Evolutionary conservation across 2,329 filamentous ascomycete genomes (phyloP).

Genomic region (Talaromyces funiculosus): DNA sequence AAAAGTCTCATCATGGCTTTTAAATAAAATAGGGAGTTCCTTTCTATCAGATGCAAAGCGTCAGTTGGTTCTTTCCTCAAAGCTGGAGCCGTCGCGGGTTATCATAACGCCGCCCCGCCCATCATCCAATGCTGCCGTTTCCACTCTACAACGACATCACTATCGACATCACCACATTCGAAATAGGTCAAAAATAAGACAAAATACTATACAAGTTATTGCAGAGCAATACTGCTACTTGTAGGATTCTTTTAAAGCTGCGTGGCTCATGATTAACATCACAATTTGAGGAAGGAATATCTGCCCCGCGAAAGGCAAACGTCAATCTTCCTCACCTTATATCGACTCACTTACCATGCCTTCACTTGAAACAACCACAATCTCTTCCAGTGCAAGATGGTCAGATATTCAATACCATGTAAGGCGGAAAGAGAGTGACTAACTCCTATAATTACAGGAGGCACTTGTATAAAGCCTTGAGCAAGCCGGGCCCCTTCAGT

Average conservation of each 20-base stretch:
- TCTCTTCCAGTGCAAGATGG: constrained; percentile 21
- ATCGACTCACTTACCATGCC: constrained; percentile 7
- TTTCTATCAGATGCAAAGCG: neutral
- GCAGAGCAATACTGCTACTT: neutral
- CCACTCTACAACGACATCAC: constrained; percentile 1
- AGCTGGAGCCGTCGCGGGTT: constrained; percentile 24
- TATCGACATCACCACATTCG: neutral
- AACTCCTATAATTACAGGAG: constrained; percentile 53
- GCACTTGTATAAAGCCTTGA: constrained; percentile 76
- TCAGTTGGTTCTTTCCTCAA: constrained; percentile 8
- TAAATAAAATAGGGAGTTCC: neutral
- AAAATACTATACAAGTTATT: neutral
- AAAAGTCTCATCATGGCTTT: neutral
- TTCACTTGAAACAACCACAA: constrained; percentile 1
- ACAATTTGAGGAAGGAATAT: neutral
- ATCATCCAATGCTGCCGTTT: neutral
- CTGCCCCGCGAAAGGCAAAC: neutral
- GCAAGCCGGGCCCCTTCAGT: constrained; percentile 72
- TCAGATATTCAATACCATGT: constrained; percentile 14
- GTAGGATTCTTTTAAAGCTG: neutral
- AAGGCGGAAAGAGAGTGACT: neutral
- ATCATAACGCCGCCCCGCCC: constrained; percentile 6
- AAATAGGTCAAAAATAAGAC: neutral
- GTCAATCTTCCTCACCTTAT: neutral
- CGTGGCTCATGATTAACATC: neutral